Evolutionary conservation across 129 eudicot species (phyloP).

Genomic region (Lonicera japonica): DNA sequence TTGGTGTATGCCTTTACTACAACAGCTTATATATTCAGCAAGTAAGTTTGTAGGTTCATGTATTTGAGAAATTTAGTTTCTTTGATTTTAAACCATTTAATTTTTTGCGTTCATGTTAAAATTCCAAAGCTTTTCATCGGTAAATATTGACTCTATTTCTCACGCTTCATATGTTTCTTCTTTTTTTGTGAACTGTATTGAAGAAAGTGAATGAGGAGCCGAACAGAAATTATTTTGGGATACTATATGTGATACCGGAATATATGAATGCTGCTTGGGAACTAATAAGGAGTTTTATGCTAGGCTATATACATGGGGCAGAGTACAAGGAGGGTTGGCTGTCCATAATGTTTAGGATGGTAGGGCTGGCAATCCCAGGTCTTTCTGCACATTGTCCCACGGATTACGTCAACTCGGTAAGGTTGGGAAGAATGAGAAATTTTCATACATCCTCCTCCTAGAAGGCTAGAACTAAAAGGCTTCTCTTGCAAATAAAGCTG

Average conservation of each 20-base stretch:
- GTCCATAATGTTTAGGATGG: conserved; percentile 41
- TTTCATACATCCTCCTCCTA: conserved; percentile 19
- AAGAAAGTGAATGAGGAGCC: conserved; percentile 85
- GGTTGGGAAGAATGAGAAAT: conserved; percentile 48
- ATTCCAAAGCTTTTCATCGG: background rate
- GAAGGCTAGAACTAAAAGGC: background rate
- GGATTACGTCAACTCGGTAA: conserved; percentile 68
- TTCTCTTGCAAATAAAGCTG: background rate
- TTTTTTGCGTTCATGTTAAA: background rate
- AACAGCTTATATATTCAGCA: conserved; percentile 53
- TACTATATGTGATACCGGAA: conserved; percentile 53
- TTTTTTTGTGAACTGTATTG: conserved; percentile 10
- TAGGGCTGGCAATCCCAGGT: conserved; percentile 78
- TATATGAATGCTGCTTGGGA: conserved; percentile 86
- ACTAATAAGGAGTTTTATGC: conserved; percentile 52
- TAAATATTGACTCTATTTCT: background rate
- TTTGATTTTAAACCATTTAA: background rate
- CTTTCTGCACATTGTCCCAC: conserved; percentile 79
- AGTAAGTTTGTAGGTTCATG: conserved; percentile 27
- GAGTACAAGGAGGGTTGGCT: conserved; percentile 76
- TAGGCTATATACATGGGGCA: conserved; percentile 46
- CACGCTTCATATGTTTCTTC: background rate
- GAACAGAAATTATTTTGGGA: conserved; percentile 61
- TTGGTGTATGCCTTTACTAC: conserved; percentile 78
- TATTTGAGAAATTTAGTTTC: background rate